Evolutionary conservation across 257 asterid genomes (phyloP), one percentile per base, ranked within the genome.

Genomic region (Solanum bukasovii): DNA sequence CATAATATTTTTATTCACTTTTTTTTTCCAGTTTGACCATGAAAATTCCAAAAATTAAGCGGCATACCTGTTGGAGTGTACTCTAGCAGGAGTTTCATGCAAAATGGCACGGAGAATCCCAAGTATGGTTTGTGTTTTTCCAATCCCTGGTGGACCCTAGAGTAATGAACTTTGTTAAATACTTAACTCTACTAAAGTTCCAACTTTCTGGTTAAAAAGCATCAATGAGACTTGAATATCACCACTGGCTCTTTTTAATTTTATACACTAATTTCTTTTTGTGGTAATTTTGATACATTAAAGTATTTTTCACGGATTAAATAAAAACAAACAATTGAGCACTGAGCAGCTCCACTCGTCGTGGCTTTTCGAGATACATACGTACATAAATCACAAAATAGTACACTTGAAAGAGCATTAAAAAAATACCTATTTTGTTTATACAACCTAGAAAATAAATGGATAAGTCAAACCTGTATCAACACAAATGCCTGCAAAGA

Each of bases 91-190:
- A 87, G 98, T 95, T 88, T 98, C 96, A 92, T 97, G 99, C 93
- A 96, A 91, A 91, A 97, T 93, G 87, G 99, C 96, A 93, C 98
- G 91, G 77, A 96, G 98, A 40, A 97, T 84, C 89, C 99, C 98
- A 89, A 97, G 99, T 88, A 97, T 96, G 87, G 99, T 97, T 89
- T 96, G 99, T 25, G 99, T 97, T 91, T 97, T 97, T 88, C 99
- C 99, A 37, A 98, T 97, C 74, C 99, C 99, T 84, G 99, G 99
- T 89, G 99, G 99, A 1, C 99, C 99, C 98, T 97, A 91, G 38
- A 92, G 91, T 90, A 79, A 92, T 87, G 85, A 70, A 86, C 73
- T 71, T 37, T 33, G 88, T 94, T 91, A 93, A 88, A 88, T 71
- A 77, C 87, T 72, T 87, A 82, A 68, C 82, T 71, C 29, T 49